A percentile compares a stretch with the other conserved stretches of the same genome.
These are phyloP conservation scores for Ascochyta rabiei DNA, from an alignment of 2,329 filamentous ascomycete genomes.

Conservation along the genomic window DNA sequence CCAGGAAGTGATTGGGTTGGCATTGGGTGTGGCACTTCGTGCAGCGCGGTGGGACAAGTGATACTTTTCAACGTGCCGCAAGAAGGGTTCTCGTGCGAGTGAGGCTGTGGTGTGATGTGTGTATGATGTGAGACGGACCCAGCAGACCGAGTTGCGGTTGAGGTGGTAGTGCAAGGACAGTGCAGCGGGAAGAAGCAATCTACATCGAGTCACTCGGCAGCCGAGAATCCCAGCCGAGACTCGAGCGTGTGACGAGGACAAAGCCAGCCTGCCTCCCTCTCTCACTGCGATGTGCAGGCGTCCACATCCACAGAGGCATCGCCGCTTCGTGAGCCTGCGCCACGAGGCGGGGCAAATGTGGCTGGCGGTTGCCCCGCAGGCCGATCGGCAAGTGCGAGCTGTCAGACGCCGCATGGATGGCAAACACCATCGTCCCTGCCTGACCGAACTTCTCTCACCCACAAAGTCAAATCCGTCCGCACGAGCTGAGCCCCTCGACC, in stretches of 20 bases:
- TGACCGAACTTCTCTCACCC: conserved; percentile 19
- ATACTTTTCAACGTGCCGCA: conserved; percentile 2
- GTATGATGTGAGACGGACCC: conserved; percentile 15
- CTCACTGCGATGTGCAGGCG: neutral
- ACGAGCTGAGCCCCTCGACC: neutral
- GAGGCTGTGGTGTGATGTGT: conserved; percentile 13
- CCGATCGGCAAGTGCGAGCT: conserved; percentile 21
- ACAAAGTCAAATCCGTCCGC: neutral
- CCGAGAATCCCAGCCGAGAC: neutral
- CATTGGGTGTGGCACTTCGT: conserved; percentile 5
- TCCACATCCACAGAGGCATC: neutral
- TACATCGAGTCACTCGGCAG: neutral
- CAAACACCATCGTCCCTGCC: conserved; percentile 13
- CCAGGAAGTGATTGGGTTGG: conserved; percentile 15
- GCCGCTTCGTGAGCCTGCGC: neutral
- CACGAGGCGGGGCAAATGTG: conserved; percentile 15
- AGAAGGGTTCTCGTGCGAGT: conserved; percentile 6
- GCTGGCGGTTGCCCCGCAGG: conserved; percentile 20
- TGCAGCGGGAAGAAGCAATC: conserved; percentile 9
- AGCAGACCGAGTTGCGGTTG: conserved; percentile 13
- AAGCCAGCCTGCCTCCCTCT: neutral
- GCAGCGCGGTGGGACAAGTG: conserved; percentile 3
- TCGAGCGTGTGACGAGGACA: neutral
- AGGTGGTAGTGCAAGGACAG: conserved; percentile 4
- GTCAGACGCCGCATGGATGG: conserved; percentile 14